Base-by-base conservation (phyloP, 2,329 filamentous ascomycete genomes). In the Hortaea sp. region DNA sequence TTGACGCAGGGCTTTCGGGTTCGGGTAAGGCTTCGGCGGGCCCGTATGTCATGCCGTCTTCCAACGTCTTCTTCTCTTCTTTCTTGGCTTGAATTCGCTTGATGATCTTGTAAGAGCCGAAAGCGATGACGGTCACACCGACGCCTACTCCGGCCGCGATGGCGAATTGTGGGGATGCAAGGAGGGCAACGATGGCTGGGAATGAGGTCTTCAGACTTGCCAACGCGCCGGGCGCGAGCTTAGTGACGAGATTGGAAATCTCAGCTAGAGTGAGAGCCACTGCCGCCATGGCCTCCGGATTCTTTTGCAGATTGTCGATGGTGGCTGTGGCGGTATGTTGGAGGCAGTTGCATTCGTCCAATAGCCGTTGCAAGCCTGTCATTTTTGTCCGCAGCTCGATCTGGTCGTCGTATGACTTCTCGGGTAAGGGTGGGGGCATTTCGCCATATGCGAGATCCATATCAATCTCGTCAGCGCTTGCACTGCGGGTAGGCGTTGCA, bases 61-160 rank as follows among this genome's bases (percentile, higher is more conserved):
- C 55, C 12, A 57, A 40, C 12, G 54, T 40, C 4, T 45, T 52
- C 28, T 59, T 57, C 29, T 65, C 62, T 7, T 60, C 61, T 31
- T 69, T 68, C 47, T 68, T 67, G 10, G 63, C 69, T 58, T 73
- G 71, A 54, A 97, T 86, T 57, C 81, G 83, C 74, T 95, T 94
- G 68, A 98, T 82, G 64, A 98, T 95, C 69, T 95, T 97, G 77
- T 88, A 97, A 5, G 92, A 90, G 45, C 92, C 92, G 49, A 98
- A 87, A 64, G 92, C 89, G 58, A 98, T 87, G 6, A 97, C 82
- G 0, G 92, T 97, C n/a, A 95, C 82, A 10, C 92, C 92, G 0
- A 95, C 81, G 0, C 85, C 87, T 10, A 95, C 81, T 39, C 89
- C 86, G 0, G 86, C 88, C 4, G 88, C 88, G 57, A 98, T 95